These are phyloP conservation scores for Quercus berberidifolia DNA, from an alignment of 306 rosid species.

Conservation along the genomic window DNA sequence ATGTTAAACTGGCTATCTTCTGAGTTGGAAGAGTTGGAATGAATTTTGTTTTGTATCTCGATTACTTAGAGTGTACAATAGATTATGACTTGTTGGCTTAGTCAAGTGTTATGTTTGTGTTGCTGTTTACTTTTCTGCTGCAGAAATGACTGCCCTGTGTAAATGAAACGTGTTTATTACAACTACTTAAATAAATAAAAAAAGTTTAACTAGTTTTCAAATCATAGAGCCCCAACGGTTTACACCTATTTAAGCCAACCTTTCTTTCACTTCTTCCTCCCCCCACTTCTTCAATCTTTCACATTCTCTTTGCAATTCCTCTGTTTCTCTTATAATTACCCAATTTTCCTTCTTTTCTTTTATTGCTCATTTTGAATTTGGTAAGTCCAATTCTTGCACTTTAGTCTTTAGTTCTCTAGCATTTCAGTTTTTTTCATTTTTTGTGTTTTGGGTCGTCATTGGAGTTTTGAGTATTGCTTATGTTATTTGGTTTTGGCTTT, in stretches of 20 bases:
- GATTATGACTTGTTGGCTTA: too few species aligned
- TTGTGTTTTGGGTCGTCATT: slow-evolving; percentile 7
- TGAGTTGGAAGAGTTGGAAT: too few species aligned
- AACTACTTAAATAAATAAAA: slow-evolving; percentile 2
- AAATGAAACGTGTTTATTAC: slow-evolving; percentile 3
- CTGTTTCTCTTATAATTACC: background rate
- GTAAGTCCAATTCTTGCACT: slow-evolving; percentile 29
- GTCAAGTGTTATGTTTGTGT: too few species aligned
- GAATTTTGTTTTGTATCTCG: too few species aligned
- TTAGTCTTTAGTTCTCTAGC: background rate
- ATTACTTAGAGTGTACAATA: too few species aligned
- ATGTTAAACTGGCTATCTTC: too few species aligned
- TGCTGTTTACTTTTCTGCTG: too few species aligned
- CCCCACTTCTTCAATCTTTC: slow-evolving; percentile 31
- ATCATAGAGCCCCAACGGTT: slow-evolving; percentile 20
- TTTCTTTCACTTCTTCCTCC: slow-evolving; percentile 42
- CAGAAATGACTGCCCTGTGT: too few species aligned
- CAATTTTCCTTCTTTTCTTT: background rate
- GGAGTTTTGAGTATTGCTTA: background rate
- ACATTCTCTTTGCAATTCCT: background rate
- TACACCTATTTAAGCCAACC: slow-evolving; percentile 49
- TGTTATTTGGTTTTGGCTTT: background rate
- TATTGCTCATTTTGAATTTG: slow-evolving; percentile 21
- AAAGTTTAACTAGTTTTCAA: background rate
- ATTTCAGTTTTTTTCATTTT: slow-evolving; percentile 16